phyloP scores from a whole-genome alignment of 108 stramenopile species.

The Licmophora abbreviata region DNA sequence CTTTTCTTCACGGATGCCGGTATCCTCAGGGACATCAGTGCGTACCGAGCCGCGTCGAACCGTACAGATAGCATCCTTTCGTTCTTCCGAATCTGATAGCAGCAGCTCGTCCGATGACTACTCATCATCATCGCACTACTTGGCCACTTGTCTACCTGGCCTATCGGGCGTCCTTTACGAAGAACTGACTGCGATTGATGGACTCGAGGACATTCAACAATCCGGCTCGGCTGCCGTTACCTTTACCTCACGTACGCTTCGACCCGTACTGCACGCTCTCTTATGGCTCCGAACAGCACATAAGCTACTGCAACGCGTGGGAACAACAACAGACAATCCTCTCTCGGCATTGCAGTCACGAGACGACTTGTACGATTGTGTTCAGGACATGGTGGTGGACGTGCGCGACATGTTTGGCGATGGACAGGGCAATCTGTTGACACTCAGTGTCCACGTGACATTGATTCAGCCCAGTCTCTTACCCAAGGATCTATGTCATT shows the following conservation, averaged over 20 bases:
- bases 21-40: too few relatives aligned
- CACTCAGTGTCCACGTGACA: conserved; percentile 39
- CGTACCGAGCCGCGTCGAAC: too few relatives aligned
- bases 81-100: too few relatives aligned
- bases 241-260: conserved; percentile 12
- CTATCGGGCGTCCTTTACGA: conserved; percentile 37
- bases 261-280: conserved; percentile 38
- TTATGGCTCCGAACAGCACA: conserved; percentile 73
- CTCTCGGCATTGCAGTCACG: conserved; percentile 18
- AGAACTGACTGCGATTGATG: conserved; percentile 45
- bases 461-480: conserved; percentile 44
- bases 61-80: too few relatives aligned
- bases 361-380: conserved; percentile 52
- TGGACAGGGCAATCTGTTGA: conserved; percentile 56
- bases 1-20: too few relatives aligned
- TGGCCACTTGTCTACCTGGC: conserved; percentile 74
- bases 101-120: too few relatives aligned
- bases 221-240: conserved; percentile 26
- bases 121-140: conserved; percentile 11
- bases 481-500: conserved; percentile 66
- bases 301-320: conserved; percentile 57
- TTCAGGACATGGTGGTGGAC: conserved; percentile 24
- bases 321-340: conserved; percentile 14
- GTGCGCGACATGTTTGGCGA: conserved; percentile 50
- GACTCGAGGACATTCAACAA: conserved; percentile 16